A percentile compares a stretch with the other conserved stretches of the same genome.
These are phyloP conservation scores for Phytopythium boreale DNA, from an alignment of 352 stramenopile species.

Conservation along the genomic window DNA sequence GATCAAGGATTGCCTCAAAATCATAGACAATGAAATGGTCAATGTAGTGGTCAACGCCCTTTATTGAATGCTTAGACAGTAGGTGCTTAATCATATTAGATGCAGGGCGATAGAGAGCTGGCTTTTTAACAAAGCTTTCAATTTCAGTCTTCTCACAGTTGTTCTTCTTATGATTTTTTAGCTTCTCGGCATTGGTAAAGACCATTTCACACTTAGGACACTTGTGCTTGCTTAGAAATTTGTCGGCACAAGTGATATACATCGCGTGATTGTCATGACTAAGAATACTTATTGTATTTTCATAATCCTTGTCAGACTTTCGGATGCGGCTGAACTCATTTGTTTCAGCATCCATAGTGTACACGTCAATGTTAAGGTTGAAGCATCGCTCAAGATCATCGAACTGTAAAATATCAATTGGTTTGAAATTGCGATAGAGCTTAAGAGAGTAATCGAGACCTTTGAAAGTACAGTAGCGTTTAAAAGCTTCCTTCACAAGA, in stretches of 20 bases:
- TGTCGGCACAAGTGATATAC: constrained; percentile 18
- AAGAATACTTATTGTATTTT: constrained; percentile 18
- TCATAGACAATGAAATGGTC: constrained; percentile 26
- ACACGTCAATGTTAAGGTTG: constrained; percentile 14
- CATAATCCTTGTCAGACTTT: constrained; percentile 5
- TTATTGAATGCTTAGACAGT: constrained; percentile 7
- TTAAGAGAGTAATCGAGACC: constrained; percentile 5
- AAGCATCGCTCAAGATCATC: constrained; percentile 18
- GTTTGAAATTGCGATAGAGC: constrained; percentile 11
- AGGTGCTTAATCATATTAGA: constrained; percentile 10
- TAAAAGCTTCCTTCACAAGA: constrained; percentile 10
- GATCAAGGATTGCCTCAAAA: constrained; percentile 18
- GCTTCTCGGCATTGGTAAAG: constrained; percentile 12
- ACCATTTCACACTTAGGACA: constrained; percentile 15
- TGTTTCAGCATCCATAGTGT: constrained; percentile 16
- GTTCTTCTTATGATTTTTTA: constrained; percentile 18
- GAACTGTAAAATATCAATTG: constrained; percentile 19
- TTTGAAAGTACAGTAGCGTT: constrained; percentile 13
- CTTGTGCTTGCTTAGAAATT: constrained; percentile 11
- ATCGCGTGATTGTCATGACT: constrained; percentile 18
- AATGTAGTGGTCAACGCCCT: constrained; percentile 7
- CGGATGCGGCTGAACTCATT: constrained; percentile 5
- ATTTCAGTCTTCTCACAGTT: constrained; percentile 13
- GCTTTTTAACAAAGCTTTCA: constrained; percentile 7
- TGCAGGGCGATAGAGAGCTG: constrained; percentile 12